Conservation (phyloP, 345 rosid genomes). For the Eucalyptus coolabah region DNA sequence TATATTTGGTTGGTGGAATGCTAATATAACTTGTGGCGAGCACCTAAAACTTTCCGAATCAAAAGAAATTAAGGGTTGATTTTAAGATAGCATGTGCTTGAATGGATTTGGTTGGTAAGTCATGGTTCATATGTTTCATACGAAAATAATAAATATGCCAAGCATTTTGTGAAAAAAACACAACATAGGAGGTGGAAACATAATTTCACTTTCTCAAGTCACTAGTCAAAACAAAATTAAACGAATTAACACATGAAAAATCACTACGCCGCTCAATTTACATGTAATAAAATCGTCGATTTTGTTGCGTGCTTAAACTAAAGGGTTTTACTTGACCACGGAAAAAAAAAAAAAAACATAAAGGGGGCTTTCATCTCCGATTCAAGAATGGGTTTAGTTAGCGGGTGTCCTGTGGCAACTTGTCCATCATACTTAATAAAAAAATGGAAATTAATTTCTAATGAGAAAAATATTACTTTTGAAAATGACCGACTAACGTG, state of each 20-base stretch:
- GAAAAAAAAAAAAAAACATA: fast-evolving
- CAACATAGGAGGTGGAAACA: not conserved
- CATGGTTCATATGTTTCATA: not conserved
- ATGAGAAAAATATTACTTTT: not conserved
- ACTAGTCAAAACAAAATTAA: not conserved
- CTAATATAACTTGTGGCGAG: not conserved
- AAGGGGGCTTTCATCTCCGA: not conserved
- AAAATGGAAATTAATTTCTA: not conserved
- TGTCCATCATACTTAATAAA: not conserved
- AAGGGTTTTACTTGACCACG: not conserved
- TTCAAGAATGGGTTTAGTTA: not conserved
- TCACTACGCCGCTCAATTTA: not conserved
- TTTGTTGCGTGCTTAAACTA: not conserved
- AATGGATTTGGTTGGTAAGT: not conserved
- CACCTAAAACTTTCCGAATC: not conserved
- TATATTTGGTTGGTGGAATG: not conserved
- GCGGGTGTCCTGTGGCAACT: fast-evolving
- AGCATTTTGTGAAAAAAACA: not conserved
- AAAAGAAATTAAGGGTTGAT: not conserved
- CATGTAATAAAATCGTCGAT: fast-evolving
- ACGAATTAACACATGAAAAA: not conserved
- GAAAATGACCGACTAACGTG: not conserved
- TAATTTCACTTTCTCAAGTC: not conserved
- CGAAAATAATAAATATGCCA: not conserved
- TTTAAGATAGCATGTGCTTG: not conserved